Evolutionary conservation across 2,329 filamentous ascomycete genomes (phyloP).

Genomic region (Colletotrichum viniferum): DNA sequence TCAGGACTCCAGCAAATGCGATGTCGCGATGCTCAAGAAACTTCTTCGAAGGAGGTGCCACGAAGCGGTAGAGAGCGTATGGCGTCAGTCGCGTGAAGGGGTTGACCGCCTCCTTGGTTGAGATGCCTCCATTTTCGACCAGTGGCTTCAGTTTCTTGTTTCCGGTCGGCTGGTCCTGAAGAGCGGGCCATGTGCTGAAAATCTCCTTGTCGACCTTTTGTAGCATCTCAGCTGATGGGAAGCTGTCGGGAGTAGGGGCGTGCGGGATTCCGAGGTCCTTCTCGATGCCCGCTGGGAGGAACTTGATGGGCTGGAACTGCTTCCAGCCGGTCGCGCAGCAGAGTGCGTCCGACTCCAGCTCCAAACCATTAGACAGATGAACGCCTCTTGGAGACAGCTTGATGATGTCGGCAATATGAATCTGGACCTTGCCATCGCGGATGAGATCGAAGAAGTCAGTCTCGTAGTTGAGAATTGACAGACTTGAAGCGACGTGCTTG

Average conservation of each 20-base stretch:
- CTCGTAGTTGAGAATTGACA: constrained; percentile 66
- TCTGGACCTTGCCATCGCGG: constrained; percentile 51
- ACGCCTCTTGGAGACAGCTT: constrained; percentile 49
- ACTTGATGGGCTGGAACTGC: constrained; percentile 54
- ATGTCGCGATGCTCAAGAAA: constrained; percentile 27
- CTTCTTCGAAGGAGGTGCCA: constrained; percentile 27
- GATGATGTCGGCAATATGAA: constrained; percentile 58
- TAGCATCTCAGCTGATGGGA: not conserved
- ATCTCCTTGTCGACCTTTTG: constrained; percentile 16
- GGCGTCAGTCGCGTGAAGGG: constrained; percentile 20
- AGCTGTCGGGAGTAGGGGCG: constrained; percentile 13
- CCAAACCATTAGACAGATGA: constrained; percentile 53
- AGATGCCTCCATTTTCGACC: constrained; percentile 6
- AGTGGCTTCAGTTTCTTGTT: constrained; percentile 17
- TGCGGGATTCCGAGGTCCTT: constrained; percentile 55
- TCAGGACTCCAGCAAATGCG: constrained; percentile 34
- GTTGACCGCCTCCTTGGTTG: constrained; percentile 14
- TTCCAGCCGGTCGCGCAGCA: constrained; percentile 66
- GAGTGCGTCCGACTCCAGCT: constrained; percentile 53
- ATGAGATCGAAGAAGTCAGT: constrained; percentile 63
- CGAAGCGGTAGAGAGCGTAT: constrained; percentile 31
- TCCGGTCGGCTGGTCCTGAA: constrained; percentile 9
- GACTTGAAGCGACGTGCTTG: constrained; percentile 57
- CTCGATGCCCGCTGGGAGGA: constrained; percentile 52
- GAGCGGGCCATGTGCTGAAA: constrained; percentile 5